phyloP scores from a whole-genome alignment of 2,329 filamentous ascomycete genomes.

The Cephalotrichum gorgonifer region DNA sequence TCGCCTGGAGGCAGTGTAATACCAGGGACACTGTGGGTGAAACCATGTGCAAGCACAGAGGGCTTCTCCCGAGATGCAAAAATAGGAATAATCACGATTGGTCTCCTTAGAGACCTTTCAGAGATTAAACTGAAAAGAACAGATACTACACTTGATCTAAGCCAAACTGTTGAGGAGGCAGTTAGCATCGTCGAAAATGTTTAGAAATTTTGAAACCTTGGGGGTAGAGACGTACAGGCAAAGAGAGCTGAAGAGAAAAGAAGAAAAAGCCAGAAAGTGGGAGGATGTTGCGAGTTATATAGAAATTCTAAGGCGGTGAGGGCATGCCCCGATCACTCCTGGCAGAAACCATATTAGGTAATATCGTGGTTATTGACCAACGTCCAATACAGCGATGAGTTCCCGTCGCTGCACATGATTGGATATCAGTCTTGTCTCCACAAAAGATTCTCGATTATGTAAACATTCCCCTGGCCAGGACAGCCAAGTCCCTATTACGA shows the following conservation, averaged over 20 bases:
- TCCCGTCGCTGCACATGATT: too few relatives aligned
- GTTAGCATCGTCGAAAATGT: background rate
- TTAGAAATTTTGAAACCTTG: background rate
- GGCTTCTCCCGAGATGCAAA: constrained; percentile 44
- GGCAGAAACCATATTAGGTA: constrained; percentile 2
- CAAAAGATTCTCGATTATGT: too few relatives aligned
- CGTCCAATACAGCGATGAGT: too few relatives aligned
- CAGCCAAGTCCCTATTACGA: too few relatives aligned
- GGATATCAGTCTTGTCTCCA: too few relatives aligned
- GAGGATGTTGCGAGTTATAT: background rate
- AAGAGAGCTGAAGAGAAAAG: constrained; percentile 7
- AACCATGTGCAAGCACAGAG: constrained; percentile 66
- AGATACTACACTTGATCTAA: constrained; percentile 71
- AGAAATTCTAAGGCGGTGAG: background rate
- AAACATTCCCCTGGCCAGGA: too few relatives aligned
- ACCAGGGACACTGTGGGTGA: constrained; percentile 41
- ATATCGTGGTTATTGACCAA: background rate
- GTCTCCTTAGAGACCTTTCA: constrained; percentile 67
- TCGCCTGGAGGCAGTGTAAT: constrained; percentile 34
- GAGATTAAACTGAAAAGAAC: constrained; percentile 97
- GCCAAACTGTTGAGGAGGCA: constrained; percentile 34
- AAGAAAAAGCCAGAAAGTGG: constrained; percentile 1
- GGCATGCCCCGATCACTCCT: background rate
- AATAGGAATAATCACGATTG: constrained; percentile 77
- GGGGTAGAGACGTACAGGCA: constrained; percentile 6